Base-by-base conservation (phyloP, 345 rosid species). In the Kernera saxatilis region DNA sequence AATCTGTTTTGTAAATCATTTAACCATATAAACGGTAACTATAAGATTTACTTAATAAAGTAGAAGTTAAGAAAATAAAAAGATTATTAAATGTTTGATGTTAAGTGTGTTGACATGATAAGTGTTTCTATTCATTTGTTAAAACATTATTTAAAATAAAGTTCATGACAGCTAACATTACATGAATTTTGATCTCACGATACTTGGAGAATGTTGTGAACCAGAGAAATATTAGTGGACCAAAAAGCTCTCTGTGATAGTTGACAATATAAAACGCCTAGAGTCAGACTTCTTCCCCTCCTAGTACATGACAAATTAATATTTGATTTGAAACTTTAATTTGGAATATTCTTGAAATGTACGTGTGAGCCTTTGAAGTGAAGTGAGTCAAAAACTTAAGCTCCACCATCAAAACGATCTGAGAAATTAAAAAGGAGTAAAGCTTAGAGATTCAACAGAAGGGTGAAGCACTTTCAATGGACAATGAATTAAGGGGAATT, bases 311-410 rank as follows among this genome's bases (percentile, higher is more conserved):
- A 52, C 27, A 58, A 57, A 62, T 11, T 43, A 52, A 22, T 46
- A 62, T 64, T 69, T 73, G 65, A 73, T 55, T 30, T 55, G 58
- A 64, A 55, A 37, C 50, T 64, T 62, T 50, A 6, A 46, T 46
- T 40, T 41, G 70, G 77, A 73, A 64, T 64, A 73, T 73, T 64
- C 64, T 67, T 73, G 25, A 46, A 73, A 46, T 53, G 64, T 64
- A 64, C 26, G 27, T 36, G 23, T 46, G 51, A 73, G 66, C 43
- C 71, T 56, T 19, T 45, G 64, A 57, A 55, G 32, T 55, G 71
- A 64, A 67, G 14, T 36, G 43, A 65, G 66, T 46, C 71, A 64
- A 73, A 35, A 17, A 26, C 54, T 44, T 26, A 64, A 55, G 41
- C 59, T 64, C 71, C 61, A 73, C 77, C 77, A 46, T 65, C 58